These are phyloP conservation scores for Podaxis sp. DNA, from an alignment of 768 basidiomycete genomes.

Conservation along the genomic window DNA sequence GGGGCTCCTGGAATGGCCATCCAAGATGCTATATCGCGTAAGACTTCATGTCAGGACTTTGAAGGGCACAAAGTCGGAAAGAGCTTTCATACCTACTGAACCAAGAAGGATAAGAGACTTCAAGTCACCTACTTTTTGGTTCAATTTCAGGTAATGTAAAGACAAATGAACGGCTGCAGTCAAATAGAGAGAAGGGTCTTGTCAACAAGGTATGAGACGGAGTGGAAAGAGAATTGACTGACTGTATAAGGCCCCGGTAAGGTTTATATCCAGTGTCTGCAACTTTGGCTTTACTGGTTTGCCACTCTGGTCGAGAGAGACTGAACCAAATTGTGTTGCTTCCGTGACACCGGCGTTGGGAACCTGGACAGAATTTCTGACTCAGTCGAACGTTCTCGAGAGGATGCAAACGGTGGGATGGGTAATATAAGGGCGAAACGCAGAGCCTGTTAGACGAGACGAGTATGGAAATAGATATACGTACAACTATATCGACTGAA, in stretches of 20 bases:
- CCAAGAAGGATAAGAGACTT: constrained; percentile 51
- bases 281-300: constrained; percentile 40
- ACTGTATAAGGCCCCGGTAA: constrained; percentile 46
- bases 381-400: background rate
- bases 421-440: background rate
- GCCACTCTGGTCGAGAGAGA: constrained; percentile 29
- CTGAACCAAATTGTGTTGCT: constrained; percentile 23
- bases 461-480: constrained; percentile 12
- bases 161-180: constrained; percentile 44
- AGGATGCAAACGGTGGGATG: background rate
- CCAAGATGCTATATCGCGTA: constrained; percentile 41
- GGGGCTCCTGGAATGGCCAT: constrained; percentile 35
- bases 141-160: constrained; percentile 42
- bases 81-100: constrained; percentile 39
- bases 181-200: background rate
- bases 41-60: background rate
- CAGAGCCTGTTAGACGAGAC: background rate
- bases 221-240: constrained; percentile 14
- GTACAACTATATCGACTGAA: constrained; percentile 50
- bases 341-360: constrained; percentile 49
- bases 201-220: background rate
- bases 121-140: constrained; percentile 31
- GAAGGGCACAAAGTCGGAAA: background rate
- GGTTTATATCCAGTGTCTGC: constrained; percentile 45
- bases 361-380: constrained; percentile 22